Base-by-base conservation (phyloP, 78 protist genomes). In the Bodo saltans region DNA sequence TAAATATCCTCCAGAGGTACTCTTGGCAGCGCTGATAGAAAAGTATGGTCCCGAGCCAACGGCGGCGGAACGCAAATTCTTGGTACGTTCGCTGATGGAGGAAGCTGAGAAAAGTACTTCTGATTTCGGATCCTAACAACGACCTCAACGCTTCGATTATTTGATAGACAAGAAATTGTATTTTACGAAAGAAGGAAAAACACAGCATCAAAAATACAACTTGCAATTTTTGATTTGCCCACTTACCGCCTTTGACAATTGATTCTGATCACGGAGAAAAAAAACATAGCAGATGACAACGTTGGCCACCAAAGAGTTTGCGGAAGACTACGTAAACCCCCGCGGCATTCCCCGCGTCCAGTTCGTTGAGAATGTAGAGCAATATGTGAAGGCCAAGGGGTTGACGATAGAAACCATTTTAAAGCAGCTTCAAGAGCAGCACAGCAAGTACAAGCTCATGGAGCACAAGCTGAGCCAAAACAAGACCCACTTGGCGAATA, bases 261-360 rank as follows among this genome's bases (percentile, higher is more conserved):
- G n/a, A n/a, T n/a, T n/a, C n/a, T n/a, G n/a, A n/a, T n/a, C n/a
- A 47, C 60, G 17, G 60, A 47, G 60, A 8, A 47, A 47, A 23
- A 47, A 17, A 47, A 8, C 60, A 47, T 47, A 17, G 60, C 60
- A 23, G 60, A 47, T 17, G 17, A 23, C 60, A 8, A 47, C 60
- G 17, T n/a, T 17, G 60, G 8, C 60, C n/a, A 47, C 60, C 60
- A 47, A 8, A 8, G 79, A 12, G 30, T 74, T 74, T 12, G 60
- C 53, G 26, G 79, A n/a, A 12, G 53, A 42, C 53, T 74, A 74
- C 79, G 25, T 52, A 68, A 70, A 83, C 78, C 78, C 78, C 4
- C n/a, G 78, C 11, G 78, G 78, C 30, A 47, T 83, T 23, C 86
- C 86, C 32, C 40, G 79, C 40, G 17, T 53, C 28, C 71, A 74